These are phyloP conservation scores for Graphilbum sp. DNA, from an alignment of 2,329 filamentous ascomycete genomes.

Conservation along the genomic window DNA sequence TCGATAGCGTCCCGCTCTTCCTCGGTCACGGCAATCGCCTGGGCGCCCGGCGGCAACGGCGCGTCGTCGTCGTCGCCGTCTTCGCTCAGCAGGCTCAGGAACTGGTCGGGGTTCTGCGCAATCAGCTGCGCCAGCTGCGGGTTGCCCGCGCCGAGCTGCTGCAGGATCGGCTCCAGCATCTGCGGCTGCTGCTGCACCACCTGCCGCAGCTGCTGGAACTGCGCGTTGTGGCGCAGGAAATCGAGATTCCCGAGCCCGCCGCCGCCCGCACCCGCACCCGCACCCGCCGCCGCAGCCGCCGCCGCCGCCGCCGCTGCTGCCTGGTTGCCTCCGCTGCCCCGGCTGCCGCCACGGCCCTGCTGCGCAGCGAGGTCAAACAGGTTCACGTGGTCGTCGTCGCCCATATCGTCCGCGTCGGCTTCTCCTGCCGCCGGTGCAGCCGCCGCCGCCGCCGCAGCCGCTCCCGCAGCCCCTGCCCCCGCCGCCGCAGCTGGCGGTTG, in stretches of 20 bases:
- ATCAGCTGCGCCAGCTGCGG: constrained; percentile 89
- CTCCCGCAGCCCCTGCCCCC: constrained; percentile 16
- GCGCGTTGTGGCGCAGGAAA: constrained; percentile 84
- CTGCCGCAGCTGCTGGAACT: constrained; percentile 95
- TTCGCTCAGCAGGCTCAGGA: constrained; percentile 78
- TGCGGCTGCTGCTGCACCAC: constrained; percentile 94
- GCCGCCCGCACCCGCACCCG: constrained; percentile 31
- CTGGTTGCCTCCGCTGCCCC: constrained; percentile 20
- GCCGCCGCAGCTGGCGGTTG: constrained; percentile 23
- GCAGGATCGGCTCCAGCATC: constrained; percentile 96
- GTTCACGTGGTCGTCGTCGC: constrained; percentile 59
- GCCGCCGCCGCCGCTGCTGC: constrained; percentile 24
- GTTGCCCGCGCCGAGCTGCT: constrained; percentile 90
- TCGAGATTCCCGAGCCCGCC: constrained; percentile 63
- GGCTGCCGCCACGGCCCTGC: constrained; percentile 30
- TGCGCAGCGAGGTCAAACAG: constrained; percentile 87
- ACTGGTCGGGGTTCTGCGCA: constrained; percentile 80
- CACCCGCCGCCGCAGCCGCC: constrained; percentile 25
- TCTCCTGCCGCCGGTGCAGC: constrained; percentile 23
- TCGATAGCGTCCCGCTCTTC: constrained; percentile 97
- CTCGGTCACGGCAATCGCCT: constrained; percentile 81
- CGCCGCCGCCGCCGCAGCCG: constrained; percentile 26
- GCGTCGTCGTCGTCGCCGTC: constrained; percentile 64
- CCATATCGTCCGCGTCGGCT: constrained; percentile 27
- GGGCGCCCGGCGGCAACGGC: constrained; percentile 70